Evolutionary conservation across 495 filamentous ascomycete species (phyloP).

Genomic region (Penicillium paradoxum): DNA sequence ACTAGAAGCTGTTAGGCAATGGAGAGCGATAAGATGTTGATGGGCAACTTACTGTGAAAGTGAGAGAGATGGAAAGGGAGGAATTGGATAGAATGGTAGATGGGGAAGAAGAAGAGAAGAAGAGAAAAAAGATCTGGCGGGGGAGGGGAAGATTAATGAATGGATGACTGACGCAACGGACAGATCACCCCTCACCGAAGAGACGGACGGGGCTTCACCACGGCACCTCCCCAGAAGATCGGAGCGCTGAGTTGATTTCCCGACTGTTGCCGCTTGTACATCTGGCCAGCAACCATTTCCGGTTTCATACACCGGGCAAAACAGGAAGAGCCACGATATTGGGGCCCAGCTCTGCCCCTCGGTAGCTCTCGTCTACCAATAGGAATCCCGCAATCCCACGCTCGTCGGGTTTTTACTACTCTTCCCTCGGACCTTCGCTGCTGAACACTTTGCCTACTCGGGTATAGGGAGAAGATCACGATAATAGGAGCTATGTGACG

Average conservation of each 20-base stretch:
- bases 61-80: conserved; percentile 20
- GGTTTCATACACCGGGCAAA: conserved; percentile 52
- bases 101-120: conserved; percentile 26
- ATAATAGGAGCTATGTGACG: background rate
- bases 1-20: conserved; percentile 11
- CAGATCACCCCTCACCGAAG: conserved; percentile 36
- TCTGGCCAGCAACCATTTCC: conserved; percentile 37
- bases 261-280: conserved; percentile 34
- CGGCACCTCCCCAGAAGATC: conserved; percentile 10
- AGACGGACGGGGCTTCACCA: conserved; percentile 21
- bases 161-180: conserved; percentile 44
- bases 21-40: background rate
- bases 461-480: conserved; percentile 7
- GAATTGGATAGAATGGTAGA: conserved; percentile 13
- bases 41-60: conserved; percentile 19
- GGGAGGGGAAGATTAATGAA: conserved; percentile 29
- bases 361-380: conserved; percentile 38
- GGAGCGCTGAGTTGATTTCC: conserved; percentile 19
- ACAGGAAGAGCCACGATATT: conserved; percentile 47
- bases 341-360: conserved; percentile 23
- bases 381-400: conserved; percentile 12
- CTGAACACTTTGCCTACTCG: conserved; percentile 34
- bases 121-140: conserved; percentile 22
- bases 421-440: conserved; percentile 20
- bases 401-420: conserved; percentile 18